Conservation (phyloP, 1,284 basidiomycete species). For the Papiliotrema nemorosa region DNA sequence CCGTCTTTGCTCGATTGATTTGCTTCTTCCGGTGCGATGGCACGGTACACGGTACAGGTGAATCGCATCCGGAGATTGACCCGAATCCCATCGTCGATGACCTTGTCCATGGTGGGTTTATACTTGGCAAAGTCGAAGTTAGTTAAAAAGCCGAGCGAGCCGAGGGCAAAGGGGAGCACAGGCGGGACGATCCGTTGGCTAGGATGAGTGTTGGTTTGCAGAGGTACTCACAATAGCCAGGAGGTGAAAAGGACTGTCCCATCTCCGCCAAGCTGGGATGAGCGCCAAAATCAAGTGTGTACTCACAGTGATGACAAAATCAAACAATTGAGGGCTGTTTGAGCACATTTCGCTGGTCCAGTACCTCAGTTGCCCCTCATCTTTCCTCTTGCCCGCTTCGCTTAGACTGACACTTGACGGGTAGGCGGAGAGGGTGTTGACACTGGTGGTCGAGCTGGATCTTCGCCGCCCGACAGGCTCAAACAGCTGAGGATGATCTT, state of each 20-base stretch:
- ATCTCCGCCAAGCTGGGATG: conserved; percentile 81
- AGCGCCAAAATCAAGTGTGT: neutral
- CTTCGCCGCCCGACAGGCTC: conserved; percentile 67
- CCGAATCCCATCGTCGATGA: conserved; percentile 87
- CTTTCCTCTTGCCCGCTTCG: conserved; percentile 38
- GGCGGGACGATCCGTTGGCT: conserved; percentile 92
- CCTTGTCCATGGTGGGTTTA: conserved; percentile 80
- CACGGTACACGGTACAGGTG: conserved; percentile 95
- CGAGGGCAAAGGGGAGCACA: conserved; percentile 95
- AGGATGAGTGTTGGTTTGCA: conserved; percentile 1
- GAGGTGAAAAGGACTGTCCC: conserved; percentile 98
- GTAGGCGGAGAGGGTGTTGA: conserved; percentile 35
- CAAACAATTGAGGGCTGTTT: conserved; percentile 85
- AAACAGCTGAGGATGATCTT: conserved; percentile 85
- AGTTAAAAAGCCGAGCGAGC: conserved; percentile 95
- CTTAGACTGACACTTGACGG: conserved; percentile 33
- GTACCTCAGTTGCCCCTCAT: conserved; percentile 89
- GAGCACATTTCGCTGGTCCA: conserved; percentile 98
- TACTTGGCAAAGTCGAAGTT: conserved; percentile 95
- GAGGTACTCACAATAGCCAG: conserved; percentile 73
- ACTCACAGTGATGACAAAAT: conserved; percentile 93
- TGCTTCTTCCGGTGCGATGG: conserved; percentile 64
- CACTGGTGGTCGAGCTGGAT: conserved; percentile 50
- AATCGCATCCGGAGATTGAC: conserved; percentile 99
- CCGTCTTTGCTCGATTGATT: conserved; percentile 39